Base-by-base conservation (phyloP, 1,284 basidiomycete genomes). In the Psilocybe mexicana region DNA sequence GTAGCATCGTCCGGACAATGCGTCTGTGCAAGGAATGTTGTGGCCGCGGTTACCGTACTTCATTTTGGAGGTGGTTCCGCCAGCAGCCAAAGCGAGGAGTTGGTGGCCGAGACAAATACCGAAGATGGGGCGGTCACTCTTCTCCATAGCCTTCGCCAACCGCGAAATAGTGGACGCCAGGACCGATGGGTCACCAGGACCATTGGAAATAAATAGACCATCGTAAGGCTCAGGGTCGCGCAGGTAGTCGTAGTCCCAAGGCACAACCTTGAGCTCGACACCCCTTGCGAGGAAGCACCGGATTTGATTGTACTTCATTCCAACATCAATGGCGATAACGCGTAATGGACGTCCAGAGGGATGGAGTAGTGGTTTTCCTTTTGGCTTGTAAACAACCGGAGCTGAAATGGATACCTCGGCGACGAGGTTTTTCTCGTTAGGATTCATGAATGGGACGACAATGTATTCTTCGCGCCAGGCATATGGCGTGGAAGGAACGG, bases 291-390 rank as follows among this genome's bases (percentile, higher is more conserved):
- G 89, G 78, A 99, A 98, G 80, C 96, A 99, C 47, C 97, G 87
- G 67, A 99, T 96, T 76, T 99, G 97, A 77, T 99, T 99, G 79
- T 91, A 96, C 78, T 99, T 99, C 93, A 99, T 98, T 44, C 97
- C 97, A 55, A 99, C 96, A 73, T 99, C 97, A 57, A 99, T 79
- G 3, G 94, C 94, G 24, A 99, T 70, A 50, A 99, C 85, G 61
- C 97, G 90, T 40, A 99, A 72, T 1, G 87, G 79, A 51, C 95
- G 87, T 50, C 86, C 85, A 2, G 87, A 88, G 1, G 94, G 93
- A 74, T 99, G 94, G 52, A 87, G 70, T 60, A 83, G 82, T 30
- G 85, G 79, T 44, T 80, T 79, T 38, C 74, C 69, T 38, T 77
- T 73, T 46, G 91, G 85, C 57, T 82, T 81, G 81, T 91, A 95